Evolutionary conservation across 163 green algal species (phyloP), one percentile per base, ranked within the genome.

Genomic region (Scenedesmus sp.): DNA sequence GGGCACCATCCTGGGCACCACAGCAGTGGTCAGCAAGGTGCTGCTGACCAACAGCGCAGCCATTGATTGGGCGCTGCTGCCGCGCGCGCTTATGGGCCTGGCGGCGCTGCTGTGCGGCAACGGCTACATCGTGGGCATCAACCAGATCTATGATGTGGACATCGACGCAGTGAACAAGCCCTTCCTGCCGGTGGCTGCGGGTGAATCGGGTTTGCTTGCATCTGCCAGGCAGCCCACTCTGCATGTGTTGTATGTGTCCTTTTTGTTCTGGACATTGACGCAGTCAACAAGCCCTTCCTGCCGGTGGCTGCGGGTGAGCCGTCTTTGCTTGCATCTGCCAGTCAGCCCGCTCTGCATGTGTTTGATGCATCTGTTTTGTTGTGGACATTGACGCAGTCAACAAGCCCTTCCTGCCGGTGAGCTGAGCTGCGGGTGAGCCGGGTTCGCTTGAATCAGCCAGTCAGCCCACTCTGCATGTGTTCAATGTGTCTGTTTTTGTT

Each of bases 51-150:
- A 95, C 91, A 91, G 94, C 10, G 84, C 85, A 4, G 92, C 93
- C 57, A 97, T 99, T 79, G 96, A 99, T 92, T 99, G 98, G 97
- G 90, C 85, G 23, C 95, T 98, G 23, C 91, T 99, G 64, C 94
- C 98, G 26, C 91, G 94, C 0, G 98, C 98, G 9, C 87, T 97
- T 23, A 94, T 99, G 87, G 98, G 97, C 20, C 94, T 99, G 59
- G 56, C 99, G 9, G 97, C 97, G 9, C 95, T 99, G 90, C 96
- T 99, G 67, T 99, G 96, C 87, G 98, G 98, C 76, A 99, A 99
- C 94, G 98, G 98, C 52, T 99, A 99, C 96, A 99, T 99, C 89
- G 98, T 99, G 76, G 98, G 98, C 89, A 99, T 99, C 96, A 99
- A 99, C 93, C 98, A 99, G 94, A 99, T 99, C 46, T 99, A 99